These are phyloP conservation scores for baker's yeast (Saccharomyces cerevisiae) DNA, from an alignment of 805 yeast genomes.

Conservation along the genomic window DNA sequence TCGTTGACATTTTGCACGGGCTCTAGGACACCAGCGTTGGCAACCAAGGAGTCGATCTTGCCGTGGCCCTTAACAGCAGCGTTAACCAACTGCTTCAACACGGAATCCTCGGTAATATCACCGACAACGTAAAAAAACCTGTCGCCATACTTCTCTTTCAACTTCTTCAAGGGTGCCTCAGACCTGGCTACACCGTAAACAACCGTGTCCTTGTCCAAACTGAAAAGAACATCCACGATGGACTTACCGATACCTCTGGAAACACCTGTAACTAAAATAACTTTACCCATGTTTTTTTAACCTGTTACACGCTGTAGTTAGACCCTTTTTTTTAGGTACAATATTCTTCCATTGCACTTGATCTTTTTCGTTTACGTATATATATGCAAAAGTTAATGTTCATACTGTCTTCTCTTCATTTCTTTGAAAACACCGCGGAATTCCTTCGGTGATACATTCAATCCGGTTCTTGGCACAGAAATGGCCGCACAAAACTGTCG, in stretches of 20 bases:
- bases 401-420: background rate
- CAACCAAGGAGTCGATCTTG: conserved; percentile 52
- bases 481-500: background rate
- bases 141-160: conserved; percentile 40
- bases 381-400: background rate
- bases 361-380: background rate
- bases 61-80: conserved; percentile 46
- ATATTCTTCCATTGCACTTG: background rate
- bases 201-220: conserved; percentile 38
- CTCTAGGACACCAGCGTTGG: conserved; percentile 77
- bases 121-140: conserved; percentile 48
- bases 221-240: conserved; percentile 46
- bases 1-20: conserved; percentile 54
- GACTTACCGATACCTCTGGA: conserved; percentile 78
- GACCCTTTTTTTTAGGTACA: background rate
- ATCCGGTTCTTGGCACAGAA: background rate
- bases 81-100: conserved; percentile 32
- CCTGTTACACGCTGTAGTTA: background rate
- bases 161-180: conserved; percentile 36
- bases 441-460: background rate
- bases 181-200: conserved; percentile 63
- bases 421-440: background rate
- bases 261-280: conserved; percentile 51
- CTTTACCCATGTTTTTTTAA: conserved; percentile 15
- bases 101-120: conserved; percentile 44